A percentile compares a stretch with the other conserved stretches of the same genome.
Conservation (phyloP, 768 basidiomycete species). For the Naganishia antarctica region DNA sequence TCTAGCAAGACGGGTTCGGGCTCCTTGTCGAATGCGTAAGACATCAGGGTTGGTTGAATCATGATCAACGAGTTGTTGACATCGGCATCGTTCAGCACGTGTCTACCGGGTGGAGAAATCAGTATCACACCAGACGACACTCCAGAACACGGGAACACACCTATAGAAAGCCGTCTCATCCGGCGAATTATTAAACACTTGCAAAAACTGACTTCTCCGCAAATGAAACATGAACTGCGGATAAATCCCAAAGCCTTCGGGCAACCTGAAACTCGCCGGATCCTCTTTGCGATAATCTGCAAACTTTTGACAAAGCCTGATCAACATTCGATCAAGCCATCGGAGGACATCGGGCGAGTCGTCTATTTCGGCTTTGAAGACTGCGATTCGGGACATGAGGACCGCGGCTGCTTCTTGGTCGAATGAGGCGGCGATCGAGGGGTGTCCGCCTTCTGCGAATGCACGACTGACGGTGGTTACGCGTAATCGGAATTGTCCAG, state of each 20-base stretch:
- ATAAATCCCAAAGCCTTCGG: conserved; percentile 96
- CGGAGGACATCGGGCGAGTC: conserved; percentile 92
- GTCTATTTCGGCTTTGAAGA: conserved; percentile 99
- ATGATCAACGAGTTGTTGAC: conserved; percentile 99
- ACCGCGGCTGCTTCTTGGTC: conserved; percentile 98
- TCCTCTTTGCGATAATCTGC: conserved; percentile 99
- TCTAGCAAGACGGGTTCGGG: conserved; percentile 94
- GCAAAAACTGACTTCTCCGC: conserved; percentile 92
- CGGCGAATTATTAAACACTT: conserved; percentile 99
- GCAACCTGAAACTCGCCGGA: conserved; percentile 82
- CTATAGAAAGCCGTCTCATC: conserved; percentile 99
- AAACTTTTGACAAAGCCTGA: conserved; percentile 97
- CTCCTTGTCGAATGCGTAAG: conserved; percentile 80
- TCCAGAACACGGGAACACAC: conserved; percentile 52
- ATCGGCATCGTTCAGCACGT: conserved; percentile 91
- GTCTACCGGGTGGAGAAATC: conserved; percentile 54
- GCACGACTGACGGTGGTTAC: conserved; percentile 98
- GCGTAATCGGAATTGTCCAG: conserved; percentile 86
- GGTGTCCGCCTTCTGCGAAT: conserved; percentile 95
- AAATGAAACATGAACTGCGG: conserved; percentile 99
- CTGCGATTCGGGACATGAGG: conserved; percentile 95
- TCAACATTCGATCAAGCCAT: conserved; percentile 98
- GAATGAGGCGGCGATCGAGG: conserved; percentile 84
- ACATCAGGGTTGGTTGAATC: conserved; percentile 99
- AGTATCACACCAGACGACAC: background rate